A percentile compares a stretch with the other conserved stretches of the same genome.
These are phyloP conservation scores for Neurospora tetrasperma DNA, from an alignment of 495 filamentous ascomycete genomes.

Conservation along the genomic window DNA sequence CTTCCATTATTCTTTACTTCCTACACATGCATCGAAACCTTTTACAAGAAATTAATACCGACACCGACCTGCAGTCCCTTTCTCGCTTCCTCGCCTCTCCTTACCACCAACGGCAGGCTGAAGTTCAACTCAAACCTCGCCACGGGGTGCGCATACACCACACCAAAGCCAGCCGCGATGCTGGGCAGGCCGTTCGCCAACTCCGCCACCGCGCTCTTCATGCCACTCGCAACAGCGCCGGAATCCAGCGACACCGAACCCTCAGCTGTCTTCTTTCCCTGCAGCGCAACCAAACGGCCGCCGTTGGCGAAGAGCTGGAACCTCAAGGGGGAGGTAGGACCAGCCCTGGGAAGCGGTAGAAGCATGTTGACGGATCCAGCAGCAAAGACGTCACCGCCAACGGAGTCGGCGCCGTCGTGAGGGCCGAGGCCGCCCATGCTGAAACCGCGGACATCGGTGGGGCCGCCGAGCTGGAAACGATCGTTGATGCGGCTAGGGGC, in stretches of 20 bases:
- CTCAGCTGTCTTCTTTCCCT: conserved; percentile 32
- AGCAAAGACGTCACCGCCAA: conserved; percentile 85
- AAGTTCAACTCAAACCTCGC: conserved; percentile 95
- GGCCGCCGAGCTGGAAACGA: conserved; percentile 88
- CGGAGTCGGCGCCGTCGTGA: conserved; percentile 69
- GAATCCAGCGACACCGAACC: conserved; percentile 23
- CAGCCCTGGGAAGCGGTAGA: conserved; percentile 70
- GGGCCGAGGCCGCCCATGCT: conserved; percentile 80
- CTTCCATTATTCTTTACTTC: neutral
- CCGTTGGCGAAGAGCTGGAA: conserved; percentile 87
- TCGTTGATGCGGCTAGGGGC: conserved; percentile 74
- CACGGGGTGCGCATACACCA: conserved; percentile 88
- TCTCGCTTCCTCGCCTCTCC: conserved; percentile 71
- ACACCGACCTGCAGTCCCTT: conserved; percentile 92
- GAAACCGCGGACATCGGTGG: conserved; percentile 91
- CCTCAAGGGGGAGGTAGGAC: conserved; percentile 70
- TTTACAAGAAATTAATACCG: conserved; percentile 82
- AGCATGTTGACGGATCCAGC: conserved; percentile 78
- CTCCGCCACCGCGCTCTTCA: conserved; percentile 48
- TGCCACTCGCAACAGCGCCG: conserved; percentile 37
- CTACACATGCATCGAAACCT: neutral
- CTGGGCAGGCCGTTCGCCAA: conserved; percentile 70
- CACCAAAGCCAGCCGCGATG: conserved; percentile 72
- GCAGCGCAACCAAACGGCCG: conserved; percentile 71
- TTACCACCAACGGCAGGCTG: conserved; percentile 69